Conservation (phyloP, 139 green algal species). For the Astrephomene gubernaculifera region DNA sequence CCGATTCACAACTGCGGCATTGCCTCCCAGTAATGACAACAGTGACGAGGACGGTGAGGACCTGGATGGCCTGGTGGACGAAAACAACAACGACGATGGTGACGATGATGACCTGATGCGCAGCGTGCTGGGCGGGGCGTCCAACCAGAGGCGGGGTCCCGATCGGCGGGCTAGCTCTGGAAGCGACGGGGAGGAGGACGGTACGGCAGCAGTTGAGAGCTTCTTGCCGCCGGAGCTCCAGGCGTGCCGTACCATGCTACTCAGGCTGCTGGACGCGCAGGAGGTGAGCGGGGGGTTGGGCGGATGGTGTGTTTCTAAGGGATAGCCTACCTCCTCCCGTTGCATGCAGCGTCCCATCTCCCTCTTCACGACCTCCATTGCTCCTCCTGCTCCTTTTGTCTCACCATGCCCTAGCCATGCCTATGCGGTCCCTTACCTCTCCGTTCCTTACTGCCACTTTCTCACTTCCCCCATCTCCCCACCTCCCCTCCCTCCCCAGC, state of each 20-base stretch:
- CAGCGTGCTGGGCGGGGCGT: not conserved
- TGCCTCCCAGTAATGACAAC: not conserved
- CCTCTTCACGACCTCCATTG: too few species aligned
- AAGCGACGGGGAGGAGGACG: not conserved
- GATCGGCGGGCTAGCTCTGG: too few species aligned
- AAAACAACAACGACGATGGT: not conserved
- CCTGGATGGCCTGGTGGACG: not conserved
- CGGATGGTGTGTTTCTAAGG: too few species aligned
- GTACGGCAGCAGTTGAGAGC: not conserved
- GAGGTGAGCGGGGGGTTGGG: conserved; percentile 44
- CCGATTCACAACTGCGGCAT: not conserved
- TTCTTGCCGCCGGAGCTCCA: conserved; percentile 26
- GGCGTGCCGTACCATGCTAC: conserved; percentile 47
- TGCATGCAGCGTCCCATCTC: too few species aligned
- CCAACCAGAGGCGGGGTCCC: not conserved
- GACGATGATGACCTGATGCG: not conserved
- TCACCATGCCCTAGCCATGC: not conserved
- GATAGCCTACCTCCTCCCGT: too few species aligned
- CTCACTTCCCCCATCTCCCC: not conserved
- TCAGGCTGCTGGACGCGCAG: conserved; percentile 51
- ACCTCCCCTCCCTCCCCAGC: conserved; percentile 2
- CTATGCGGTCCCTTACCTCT: not conserved
- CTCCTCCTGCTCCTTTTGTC: too few species aligned
- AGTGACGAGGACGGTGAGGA: not conserved
- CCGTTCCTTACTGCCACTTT: not conserved